Conservation (phyloP, 2,329 filamentous ascomycete genomes). For the Chaetomium sp. region DNA sequence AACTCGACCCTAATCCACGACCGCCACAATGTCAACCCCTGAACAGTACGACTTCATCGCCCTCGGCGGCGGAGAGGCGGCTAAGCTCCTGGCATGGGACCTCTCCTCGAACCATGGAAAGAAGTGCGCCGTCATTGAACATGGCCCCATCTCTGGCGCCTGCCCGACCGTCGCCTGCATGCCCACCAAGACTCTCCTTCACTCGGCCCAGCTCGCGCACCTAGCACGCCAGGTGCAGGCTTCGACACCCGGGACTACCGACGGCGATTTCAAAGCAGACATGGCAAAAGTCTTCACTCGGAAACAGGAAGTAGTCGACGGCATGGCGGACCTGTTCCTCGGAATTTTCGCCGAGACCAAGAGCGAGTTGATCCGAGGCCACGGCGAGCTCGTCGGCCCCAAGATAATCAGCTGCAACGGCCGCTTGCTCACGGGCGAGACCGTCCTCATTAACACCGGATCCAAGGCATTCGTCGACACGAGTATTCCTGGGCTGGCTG, state of each 20-base stretch:
- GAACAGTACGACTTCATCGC: background rate
- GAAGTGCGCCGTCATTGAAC: background rate
- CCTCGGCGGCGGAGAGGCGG: background rate
- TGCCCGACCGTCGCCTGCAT: background rate
- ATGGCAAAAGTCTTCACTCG: background rate
- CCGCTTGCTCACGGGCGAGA: background rate
- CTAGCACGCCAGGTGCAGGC: background rate
- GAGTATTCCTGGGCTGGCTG: background rate
- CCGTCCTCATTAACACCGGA: background rate
- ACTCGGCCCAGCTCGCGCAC: background rate
- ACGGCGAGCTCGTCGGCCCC: background rate
- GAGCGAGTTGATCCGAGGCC: background rate
- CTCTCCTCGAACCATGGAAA: background rate
- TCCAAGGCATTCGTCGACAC: background rate
- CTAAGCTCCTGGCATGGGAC: background rate
- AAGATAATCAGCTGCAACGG: background rate
- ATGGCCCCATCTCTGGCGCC: background rate
- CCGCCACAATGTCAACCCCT: background rate
- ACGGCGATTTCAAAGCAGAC: background rate
- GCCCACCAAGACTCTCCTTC: background rate
- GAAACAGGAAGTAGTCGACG: background rate
- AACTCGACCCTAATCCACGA: background rate
- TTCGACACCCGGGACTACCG: background rate
- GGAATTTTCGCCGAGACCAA: background rate
- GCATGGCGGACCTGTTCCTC: background rate